Base-by-base conservation (phyloP, 2,329 filamentous ascomycete species). In the Blastomyces parvus region DNA sequence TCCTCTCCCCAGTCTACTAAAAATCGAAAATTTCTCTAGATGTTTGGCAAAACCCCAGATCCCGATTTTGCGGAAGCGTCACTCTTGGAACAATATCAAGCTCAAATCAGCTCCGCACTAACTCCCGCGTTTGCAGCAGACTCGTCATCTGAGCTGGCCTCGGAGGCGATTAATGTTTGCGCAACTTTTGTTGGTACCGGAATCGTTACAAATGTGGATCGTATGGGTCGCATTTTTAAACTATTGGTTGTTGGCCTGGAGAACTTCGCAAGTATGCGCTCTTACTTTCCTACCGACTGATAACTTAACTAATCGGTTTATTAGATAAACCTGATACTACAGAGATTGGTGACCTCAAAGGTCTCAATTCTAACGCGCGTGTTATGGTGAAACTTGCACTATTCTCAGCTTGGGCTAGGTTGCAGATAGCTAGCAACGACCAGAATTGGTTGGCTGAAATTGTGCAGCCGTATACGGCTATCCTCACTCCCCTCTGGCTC, bases 361-460 rank as follows among this genome's bases (percentile, higher is more conserved):
- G 90, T 0, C 84, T 99, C 22, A 97, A 92, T 72, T 91, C 93
- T 1, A 99, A 99, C 73, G 93, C 94, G 0, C 90, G 95, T 72
- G 91, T 97, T 59, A 99, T 99, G 94, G 91, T 99, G 62, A 96
- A 96, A 76, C 94, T 97, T 85, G 88, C 94, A 0, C 88, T 99
- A 1, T 96, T 96, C 74, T 94, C 93, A 1, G 94, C 93, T 0
- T 99, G 94, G 94, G 95, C 94, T 3, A 91, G 97, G 73, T 82
- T 99, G 40, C 94, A 99, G 76, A 92, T 99, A 66, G 91, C 94
- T 33, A 97, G 93, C 76, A 86, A 86, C 4, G 93, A 97, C 72
- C 93, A 97, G 69, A 86, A 86, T 60, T 97, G 99, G 71, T 81
- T 99, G 19, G 84, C 90, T 22, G 87, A 94, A 66, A 92, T 99